phyloP scores from a whole-genome alignment of 345 rosid species.

The Geranium brycei region DNA sequence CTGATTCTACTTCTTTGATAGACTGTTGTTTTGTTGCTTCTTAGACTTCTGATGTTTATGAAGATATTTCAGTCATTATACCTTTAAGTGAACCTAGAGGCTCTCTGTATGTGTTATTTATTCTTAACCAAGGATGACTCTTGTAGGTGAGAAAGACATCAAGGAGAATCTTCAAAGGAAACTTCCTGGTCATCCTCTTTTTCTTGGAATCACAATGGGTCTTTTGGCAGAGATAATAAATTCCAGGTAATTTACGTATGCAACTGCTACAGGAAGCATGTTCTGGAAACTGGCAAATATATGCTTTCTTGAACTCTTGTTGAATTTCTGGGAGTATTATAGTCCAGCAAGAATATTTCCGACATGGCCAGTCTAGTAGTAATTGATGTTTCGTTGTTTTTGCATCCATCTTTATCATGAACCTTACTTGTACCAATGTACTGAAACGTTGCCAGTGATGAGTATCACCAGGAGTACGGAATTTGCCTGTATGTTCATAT shows the following conservation, averaged over 20 bases:
- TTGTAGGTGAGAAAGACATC: slow-evolving; percentile 20
- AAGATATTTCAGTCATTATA: neutral
- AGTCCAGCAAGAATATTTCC: neutral
- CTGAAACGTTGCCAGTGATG: neutral
- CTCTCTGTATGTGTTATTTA: neutral
- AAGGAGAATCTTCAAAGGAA: slow-evolving; percentile 35
- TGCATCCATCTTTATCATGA: neutral
- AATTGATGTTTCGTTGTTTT: neutral
- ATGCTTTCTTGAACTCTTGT: neutral
- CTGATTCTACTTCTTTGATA: neutral
- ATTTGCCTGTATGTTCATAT: neutral
- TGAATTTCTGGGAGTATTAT: neutral
- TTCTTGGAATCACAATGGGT: slow-evolving; percentile 89
- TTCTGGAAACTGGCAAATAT: neutral
- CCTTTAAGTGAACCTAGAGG: neutral
- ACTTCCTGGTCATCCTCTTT: slow-evolving; percentile 75
- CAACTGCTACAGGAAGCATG: neutral
- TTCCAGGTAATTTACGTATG: slow-evolving; percentile 53
- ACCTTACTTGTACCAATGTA: neutral
- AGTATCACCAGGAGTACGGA: neutral
- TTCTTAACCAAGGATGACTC: neutral
- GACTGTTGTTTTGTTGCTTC: neutral
- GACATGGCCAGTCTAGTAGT: neutral
- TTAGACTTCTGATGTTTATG: neutral
- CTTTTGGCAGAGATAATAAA: slow-evolving; percentile 90